Evolutionary conservation across 768 basidiomycete species (phyloP), one percentile per base, ranked within the genome.

Genomic region (Strobilomyces echinocephalus): DNA sequence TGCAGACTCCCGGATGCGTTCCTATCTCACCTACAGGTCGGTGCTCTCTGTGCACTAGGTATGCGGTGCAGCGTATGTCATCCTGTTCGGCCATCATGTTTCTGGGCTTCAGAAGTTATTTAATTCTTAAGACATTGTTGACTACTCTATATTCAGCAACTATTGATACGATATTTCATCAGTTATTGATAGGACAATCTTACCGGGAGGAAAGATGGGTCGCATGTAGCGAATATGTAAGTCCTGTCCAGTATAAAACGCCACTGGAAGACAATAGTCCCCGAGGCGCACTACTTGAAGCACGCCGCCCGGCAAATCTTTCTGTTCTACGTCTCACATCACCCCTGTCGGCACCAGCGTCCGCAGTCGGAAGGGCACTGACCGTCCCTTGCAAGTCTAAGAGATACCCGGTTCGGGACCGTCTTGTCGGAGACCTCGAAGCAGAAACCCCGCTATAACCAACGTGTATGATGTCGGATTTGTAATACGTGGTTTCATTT

Each of bases 121-220:
- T 8, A 40, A 31, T 40, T 41, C 47, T 20, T n/a, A n/a, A 39
- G 20, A 16, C 40, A 36, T 31, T 16, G 43, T 57, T 35, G 35
- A 51, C 26, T 62, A 50, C 39, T 24, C 35, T 54, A 46, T 54
- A 46, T 50, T 43, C 45, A 14, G 16, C 24, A 28, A 38, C 46
- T 50, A 33, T 34, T 20, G 14, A 46, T 45, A 45, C 6, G 28
- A 52, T 53, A 49, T 41, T 54, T 36, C 20, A 47, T 30, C 8
- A 39, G 33, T 39, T 14, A 8, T 28, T 43, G n/a, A 49, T 12
- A 1, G n/a, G 21, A 39, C 10, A 15, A 28, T 12, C 26, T 20
- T 45, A 20, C 39, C 18, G 3, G 15, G 15, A 35, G 28, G 28
- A 8, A 30, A 30, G 30, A 30, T 8, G 30, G 30, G 30, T 30